A percentile compares a stretch with the other conserved stretches of the same genome.
phyloP scores from a whole-genome alignment of 768 basidiomycete genomes.

The Roridomyces roridus region DNA sequence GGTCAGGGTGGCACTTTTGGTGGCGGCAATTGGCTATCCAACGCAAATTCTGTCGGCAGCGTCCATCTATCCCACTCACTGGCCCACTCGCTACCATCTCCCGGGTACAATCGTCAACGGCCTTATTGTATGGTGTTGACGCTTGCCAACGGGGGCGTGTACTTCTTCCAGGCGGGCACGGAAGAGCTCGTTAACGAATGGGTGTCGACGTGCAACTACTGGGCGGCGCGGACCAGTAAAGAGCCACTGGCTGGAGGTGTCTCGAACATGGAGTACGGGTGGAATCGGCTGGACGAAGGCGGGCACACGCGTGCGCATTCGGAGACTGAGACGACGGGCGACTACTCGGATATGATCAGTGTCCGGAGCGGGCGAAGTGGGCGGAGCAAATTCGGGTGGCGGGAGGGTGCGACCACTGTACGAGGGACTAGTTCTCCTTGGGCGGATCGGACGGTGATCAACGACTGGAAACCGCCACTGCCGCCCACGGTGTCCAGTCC shows the following conservation, averaged over 20 bases:
- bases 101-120: slow-evolving; percentile 89
- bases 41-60: slow-evolving; percentile 84
- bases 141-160: slow-evolving; percentile 87
- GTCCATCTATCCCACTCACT: slow-evolving; percentile 87
- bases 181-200: slow-evolving; percentile 99
- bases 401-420: slow-evolving; percentile 69
- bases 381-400: slow-evolving; percentile 76
- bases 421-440: slow-evolving; percentile 75
- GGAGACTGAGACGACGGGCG: slow-evolving; percentile 58
- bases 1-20: slow-evolving; percentile 76
- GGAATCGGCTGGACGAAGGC: slow-evolving; percentile 78
- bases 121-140: slow-evolving; percentile 96
- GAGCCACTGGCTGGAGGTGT: slow-evolving; percentile 96
- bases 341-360: slow-evolving; percentile 71
- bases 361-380: slow-evolving; percentile 78
- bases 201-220: slow-evolving; percentile 99
- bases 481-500: slow-evolving; percentile 83
- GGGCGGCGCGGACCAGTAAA: slow-evolving; percentile 95
- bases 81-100: slow-evolving; percentile 86
- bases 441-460: slow-evolving; percentile 78
- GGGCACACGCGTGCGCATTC: slow-evolving; percentile 60
- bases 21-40: slow-evolving; percentile 97
- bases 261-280: slow-evolving; percentile 99
- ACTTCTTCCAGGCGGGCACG: slow-evolving; percentile 98
- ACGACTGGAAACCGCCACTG: slow-evolving; percentile 94